Base-by-base conservation (phyloP, 129 eudicot species). In the Centella asiatica region DNA sequence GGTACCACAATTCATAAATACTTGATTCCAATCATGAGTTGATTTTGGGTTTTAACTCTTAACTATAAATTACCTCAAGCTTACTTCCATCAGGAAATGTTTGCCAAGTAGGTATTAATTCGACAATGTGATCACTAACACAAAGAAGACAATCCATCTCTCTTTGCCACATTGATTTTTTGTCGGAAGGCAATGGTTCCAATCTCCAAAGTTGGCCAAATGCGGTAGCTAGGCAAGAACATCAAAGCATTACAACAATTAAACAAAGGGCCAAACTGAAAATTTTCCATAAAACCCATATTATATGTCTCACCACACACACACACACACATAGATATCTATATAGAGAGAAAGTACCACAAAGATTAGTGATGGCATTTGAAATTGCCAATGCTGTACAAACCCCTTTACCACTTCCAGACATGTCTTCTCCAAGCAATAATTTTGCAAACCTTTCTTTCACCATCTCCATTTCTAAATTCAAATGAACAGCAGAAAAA, bases 391-490 rank as follows among this genome's bases (percentile, higher is more conserved):
- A 61, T 22, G 97, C 95, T 12, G 95, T 63, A 72, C 88, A 89
- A 60, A 89, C 97, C 61, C 97, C 97, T 81, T 83, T 85, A 57
- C 97, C 97, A 78, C 95, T 79, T 62, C 97, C 97, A 59, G 97
- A 89, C 97, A 89, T 89, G 49, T 89, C 97, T 69, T 89, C 97
- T 44, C 97, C 97, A 15, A 89, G 92, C 63, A 89, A 52, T 71
- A 89, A 67, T 71, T 89, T 89, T 12, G 85, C 80, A 66, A 85
- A 89, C 63, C 88, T 78, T 57, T 89, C 97, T 77, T 85, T 89
- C 97, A 89, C 85, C 95, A 80, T 70, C 62, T 82, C 97, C 79
- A 79, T 80, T 63, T 85, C 97, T 89, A 69, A 77, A 65, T 75
- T 44, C 57, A 66, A 52, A 48, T 27, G 4, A 58, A 12, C 63